Evolutionary conservation across 2,329 filamentous ascomycete genomes (phyloP).

Genomic region (Fusarium sp.): DNA sequence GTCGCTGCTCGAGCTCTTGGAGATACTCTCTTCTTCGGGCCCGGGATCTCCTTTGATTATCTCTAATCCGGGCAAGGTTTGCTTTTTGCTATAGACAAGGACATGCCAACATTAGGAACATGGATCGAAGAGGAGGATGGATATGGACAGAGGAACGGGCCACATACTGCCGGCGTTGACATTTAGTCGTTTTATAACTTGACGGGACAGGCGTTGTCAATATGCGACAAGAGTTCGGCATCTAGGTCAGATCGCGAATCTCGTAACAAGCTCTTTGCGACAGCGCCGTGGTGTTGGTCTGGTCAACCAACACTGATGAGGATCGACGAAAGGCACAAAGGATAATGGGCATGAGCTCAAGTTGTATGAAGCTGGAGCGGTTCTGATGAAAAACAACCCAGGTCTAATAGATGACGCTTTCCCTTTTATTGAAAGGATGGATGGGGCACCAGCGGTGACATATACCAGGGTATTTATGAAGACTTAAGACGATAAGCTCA

Average conservation of each 20-base stretch:
- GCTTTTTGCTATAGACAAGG: constrained; percentile 49
- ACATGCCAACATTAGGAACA: constrained; percentile 31
- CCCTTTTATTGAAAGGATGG: constrained; percentile 40
- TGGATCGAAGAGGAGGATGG: constrained; percentile 6
- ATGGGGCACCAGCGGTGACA: constrained; percentile 32
- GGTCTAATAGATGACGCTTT: constrained; percentile 36
- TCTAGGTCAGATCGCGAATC: constrained; percentile 32
- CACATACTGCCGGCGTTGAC: constrained; percentile 48
- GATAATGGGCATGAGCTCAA: constrained; percentile 17
- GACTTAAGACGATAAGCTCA: constrained; percentile 31
- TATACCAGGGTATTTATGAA: constrained; percentile 37
- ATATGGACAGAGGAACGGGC: constrained; percentile 12
- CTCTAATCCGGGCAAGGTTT: constrained; percentile 69
- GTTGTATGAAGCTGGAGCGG: constrained; percentile 24
- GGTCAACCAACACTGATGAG: constrained; percentile 9
- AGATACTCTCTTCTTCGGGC: constrained; percentile 79
- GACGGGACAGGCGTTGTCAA: constrained; percentile 18
- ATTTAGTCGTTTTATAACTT: constrained; percentile 44
- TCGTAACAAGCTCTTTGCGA: constrained; percentile 17
- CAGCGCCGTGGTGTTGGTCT: constrained; percentile 2
- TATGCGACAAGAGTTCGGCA: constrained; percentile 31
- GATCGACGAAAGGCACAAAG: constrained; percentile 16
- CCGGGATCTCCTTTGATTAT: constrained; percentile 82
- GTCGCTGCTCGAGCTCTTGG: constrained; percentile 72
- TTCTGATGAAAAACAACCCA: constrained; percentile 28